A percentile compares a stretch with the other conserved stretches of the same genome.
These are phyloP conservation scores for Symmetrospora coprosmae DNA, from an alignment of 768 basidiomycete species.

Conservation along the genomic window DNA sequence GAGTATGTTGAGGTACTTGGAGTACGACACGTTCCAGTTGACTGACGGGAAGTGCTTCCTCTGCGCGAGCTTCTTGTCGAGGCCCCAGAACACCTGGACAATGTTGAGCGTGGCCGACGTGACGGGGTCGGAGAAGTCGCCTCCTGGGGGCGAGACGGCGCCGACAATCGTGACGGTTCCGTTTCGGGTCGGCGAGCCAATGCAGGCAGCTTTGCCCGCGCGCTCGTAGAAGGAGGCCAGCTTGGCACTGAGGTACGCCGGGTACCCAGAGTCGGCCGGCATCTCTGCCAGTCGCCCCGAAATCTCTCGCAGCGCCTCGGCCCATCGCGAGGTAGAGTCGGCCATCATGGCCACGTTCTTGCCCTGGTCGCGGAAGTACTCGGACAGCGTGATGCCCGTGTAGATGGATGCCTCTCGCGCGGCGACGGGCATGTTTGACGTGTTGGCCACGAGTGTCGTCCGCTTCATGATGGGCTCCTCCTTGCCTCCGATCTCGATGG, in stretches of 20 bases:
- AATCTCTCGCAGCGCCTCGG: conserved; percentile 96
- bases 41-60: conserved; percentile 99
- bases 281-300: conserved; percentile 98
- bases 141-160: conserved; percentile 96
- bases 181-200: conserved; percentile 72
- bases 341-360: conserved; percentile 47
- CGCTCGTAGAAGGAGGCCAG: conserved; percentile 97
- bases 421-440: conserved; percentile 99
- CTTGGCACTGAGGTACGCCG: conserved; percentile 89
- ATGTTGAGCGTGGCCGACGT: conserved; percentile 95
- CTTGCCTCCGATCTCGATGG: conserved; percentile 73
- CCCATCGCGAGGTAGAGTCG: conserved; percentile 76
- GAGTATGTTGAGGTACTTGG: conserved; percentile 53
- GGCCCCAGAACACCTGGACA: conserved; percentile 99
- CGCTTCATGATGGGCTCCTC: conserved; percentile 99
- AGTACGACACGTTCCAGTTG: conserved; percentile 99
- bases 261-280: conserved; percentile 99
- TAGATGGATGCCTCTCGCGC: conserved; percentile 99
- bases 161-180: conserved; percentile 98
- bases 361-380: conserved; percentile 99
- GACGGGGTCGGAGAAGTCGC: conserved; percentile 98
- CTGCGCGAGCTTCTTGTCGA: conserved; percentile 97
- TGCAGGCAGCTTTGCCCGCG: conserved; percentile 82
- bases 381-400: conserved; percentile 95
- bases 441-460: conserved; percentile 94